These are phyloP conservation scores for Cladophialophora exuberans DNA, from an alignment of 2,329 filamentous ascomycete species.

Conservation along the genomic window DNA sequence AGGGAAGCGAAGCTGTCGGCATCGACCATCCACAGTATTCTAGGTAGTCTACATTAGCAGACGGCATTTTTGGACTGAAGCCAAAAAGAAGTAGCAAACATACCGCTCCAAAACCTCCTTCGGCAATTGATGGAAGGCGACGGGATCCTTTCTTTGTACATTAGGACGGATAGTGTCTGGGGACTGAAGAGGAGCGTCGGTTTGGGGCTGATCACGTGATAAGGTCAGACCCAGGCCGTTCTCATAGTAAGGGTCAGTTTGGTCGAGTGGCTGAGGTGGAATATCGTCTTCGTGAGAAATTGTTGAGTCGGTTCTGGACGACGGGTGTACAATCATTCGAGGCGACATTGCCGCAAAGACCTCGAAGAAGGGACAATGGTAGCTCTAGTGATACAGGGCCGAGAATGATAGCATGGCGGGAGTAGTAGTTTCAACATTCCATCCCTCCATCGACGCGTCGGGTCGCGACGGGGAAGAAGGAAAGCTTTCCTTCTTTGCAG, in stretches of 20 bases:
- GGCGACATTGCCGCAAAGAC: conserved; percentile 18
- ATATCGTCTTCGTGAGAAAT: conserved; percentile 26
- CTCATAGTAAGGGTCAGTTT: conserved; percentile 16
- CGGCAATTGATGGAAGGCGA: conserved; percentile 29
- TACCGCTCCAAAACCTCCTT: conserved; percentile 32
- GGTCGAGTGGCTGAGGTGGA: conserved; percentile 29
- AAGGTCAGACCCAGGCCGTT: conserved; percentile 4
- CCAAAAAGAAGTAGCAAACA: neutral
- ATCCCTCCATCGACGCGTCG: conserved; percentile 25
- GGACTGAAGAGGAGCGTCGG: conserved; percentile 7
- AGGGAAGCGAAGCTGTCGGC: conserved; percentile 53
- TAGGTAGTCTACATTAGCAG: conserved; percentile 34
- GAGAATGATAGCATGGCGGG: conserved; percentile 18
- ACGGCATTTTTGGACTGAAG: neutral
- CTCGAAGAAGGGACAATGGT: neutral
- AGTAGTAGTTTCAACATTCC: conserved; percentile 10
- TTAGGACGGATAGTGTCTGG: conserved; percentile 8
- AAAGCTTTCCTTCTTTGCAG: conserved; percentile 3
- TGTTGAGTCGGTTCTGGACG: conserved; percentile 19
- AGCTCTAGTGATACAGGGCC: conserved; percentile 3
- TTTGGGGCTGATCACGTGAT: conserved; percentile 12
- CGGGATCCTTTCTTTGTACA: conserved; percentile 3
- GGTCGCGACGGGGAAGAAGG: conserved; percentile 17
- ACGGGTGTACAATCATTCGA: conserved; percentile 16
- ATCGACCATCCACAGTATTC: conserved; percentile 52